Conservation (phyloP, 495 filamentous ascomycete genomes). For the Penicillium longicatenatum region DNA sequence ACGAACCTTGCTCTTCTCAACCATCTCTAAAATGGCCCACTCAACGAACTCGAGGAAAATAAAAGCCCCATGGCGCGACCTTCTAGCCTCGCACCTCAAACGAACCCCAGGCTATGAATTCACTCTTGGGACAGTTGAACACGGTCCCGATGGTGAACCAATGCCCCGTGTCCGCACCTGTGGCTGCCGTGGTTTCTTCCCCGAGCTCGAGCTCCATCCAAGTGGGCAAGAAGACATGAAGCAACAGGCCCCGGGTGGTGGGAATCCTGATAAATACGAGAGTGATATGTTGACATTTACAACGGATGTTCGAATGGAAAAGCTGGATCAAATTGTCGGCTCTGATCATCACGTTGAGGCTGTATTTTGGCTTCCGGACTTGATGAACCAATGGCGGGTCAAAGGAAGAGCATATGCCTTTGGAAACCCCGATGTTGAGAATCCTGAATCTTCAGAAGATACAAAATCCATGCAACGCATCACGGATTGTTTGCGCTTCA, state of each 20-base stretch:
- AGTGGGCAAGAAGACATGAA: slow-evolving; percentile 66
- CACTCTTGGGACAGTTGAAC: slow-evolving; percentile 65
- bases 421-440: slow-evolving; percentile 58
- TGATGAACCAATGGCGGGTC: slow-evolving; percentile 81
- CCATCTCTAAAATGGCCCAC: slow-evolving; percentile 11
- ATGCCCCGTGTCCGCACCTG: slow-evolving; percentile 64
- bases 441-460: slow-evolving; percentile 30
- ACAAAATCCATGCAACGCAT: slow-evolving; percentile 50
- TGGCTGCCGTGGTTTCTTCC: slow-evolving; percentile 85
- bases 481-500: slow-evolving; percentile 27
- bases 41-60: slow-evolving; percentile 27
- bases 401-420: slow-evolving; percentile 73
- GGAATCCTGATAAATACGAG: slow-evolving; percentile 68
- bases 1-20: not conserved
- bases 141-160: slow-evolving; percentile 35
- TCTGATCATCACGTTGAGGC: slow-evolving; percentile 72
- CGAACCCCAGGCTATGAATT: slow-evolving; percentile 67
- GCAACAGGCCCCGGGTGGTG: slow-evolving; percentile 44
- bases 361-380: slow-evolving; percentile 76
- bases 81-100: slow-evolving; percentile 65
- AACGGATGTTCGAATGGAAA: slow-evolving; percentile 85
- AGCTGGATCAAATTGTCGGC: slow-evolving; percentile 62
- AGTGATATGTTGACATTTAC: slow-evolving; percentile 81
- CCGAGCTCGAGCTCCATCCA: slow-evolving; percentile 49
- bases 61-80: slow-evolving; percentile 60